phyloP scores from a whole-genome alignment of 257 asterid genomes.

The Coffea canephora region DNA sequence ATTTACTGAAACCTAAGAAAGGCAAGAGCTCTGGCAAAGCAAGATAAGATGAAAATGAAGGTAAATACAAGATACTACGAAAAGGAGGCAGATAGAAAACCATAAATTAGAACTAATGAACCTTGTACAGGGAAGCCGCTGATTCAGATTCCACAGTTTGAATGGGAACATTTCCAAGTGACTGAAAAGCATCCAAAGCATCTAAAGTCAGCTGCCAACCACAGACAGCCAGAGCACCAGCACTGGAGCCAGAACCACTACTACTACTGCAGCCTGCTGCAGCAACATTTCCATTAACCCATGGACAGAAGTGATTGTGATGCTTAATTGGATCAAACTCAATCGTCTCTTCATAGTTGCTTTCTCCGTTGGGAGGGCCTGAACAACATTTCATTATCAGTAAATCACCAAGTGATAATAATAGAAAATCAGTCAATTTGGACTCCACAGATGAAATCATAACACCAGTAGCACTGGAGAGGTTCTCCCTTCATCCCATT shows the following conservation, averaged over 20 bases:
- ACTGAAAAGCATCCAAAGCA: conserved; percentile 89
- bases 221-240: conserved; percentile 71
- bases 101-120: conserved; percentile 21
- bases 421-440: not conserved
- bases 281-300: conserved; percentile 99
- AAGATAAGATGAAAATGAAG: not conserved
- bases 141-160: conserved; percentile 97
- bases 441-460: not conserved
- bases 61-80: not conserved
- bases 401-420: conserved; percentile 14
- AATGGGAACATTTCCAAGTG: conserved; percentile 81
- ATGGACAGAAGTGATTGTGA: conserved; percentile 91
- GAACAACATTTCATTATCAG: conserved; percentile 25
- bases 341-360: conserved; percentile 82
- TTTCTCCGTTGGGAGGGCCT: conserved; percentile 91
- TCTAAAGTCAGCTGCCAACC: conserved; percentile 99
- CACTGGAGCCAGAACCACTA: conserved; percentile 71
- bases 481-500: not conserved
- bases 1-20: not conserved
- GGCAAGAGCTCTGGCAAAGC: not conserved
- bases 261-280: conserved; percentile 92
- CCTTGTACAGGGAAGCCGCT: conserved; percentile 96
- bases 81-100: not conserved
- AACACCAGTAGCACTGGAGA: too few relatives aligned
- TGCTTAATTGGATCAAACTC: conserved; percentile 95